These are phyloP conservation scores for Xerocomus brunneocitrinus DNA, from an alignment of 768 basidiomycete genomes.

Conservation along the genomic window DNA sequence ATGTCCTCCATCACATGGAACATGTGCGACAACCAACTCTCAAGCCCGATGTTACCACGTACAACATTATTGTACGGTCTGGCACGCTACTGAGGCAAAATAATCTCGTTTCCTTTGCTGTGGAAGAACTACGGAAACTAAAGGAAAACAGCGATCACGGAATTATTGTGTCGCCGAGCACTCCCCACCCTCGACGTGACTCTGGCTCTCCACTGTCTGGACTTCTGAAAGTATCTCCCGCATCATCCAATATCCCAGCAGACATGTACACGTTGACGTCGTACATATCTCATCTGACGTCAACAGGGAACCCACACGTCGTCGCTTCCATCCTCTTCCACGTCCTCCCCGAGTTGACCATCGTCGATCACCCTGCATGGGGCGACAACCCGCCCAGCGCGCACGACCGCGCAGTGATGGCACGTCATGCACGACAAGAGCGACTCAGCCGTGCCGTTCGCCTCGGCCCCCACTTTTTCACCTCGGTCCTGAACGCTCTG, in stretches of 20 bases:
- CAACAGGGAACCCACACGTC: conserved; percentile 42
- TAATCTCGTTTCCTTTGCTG: conserved; percentile 37
- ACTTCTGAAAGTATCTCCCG: conserved; percentile 13
- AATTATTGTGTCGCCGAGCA: conserved; percentile 18
- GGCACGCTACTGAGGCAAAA: conserved; percentile 46
- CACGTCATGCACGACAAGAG: conserved; percentile 23
- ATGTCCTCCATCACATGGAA: conserved; percentile 54
- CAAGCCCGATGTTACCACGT: conserved; percentile 45
- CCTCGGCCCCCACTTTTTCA: conserved; percentile 60
- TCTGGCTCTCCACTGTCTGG: conserved; percentile 6
- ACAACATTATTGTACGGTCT: conserved; percentile 56
- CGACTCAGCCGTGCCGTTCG: conserved; percentile 39
- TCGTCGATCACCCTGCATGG: conserved; percentile 38
- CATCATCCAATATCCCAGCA: conserved; percentile 21
- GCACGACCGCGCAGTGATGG: conserved; percentile 25
- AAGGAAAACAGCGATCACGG: conserved; percentile 20
- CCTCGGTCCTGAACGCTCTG: conserved; percentile 56
- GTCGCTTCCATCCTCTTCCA: conserved; percentile 47
- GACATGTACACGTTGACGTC: conserved; percentile 48
- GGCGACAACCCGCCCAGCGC: conserved; percentile 23
- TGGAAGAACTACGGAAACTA: conserved; percentile 32
- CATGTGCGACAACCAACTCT: conserved; percentile 37
- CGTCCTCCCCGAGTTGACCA: conserved; percentile 51
- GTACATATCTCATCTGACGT: conserved; percentile 48
- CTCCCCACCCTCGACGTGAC: not conserved